Evolutionary conservation across 2,329 filamentous ascomycete genomes (phyloP).

Genomic region (Xylariaceae sp.): DNA sequence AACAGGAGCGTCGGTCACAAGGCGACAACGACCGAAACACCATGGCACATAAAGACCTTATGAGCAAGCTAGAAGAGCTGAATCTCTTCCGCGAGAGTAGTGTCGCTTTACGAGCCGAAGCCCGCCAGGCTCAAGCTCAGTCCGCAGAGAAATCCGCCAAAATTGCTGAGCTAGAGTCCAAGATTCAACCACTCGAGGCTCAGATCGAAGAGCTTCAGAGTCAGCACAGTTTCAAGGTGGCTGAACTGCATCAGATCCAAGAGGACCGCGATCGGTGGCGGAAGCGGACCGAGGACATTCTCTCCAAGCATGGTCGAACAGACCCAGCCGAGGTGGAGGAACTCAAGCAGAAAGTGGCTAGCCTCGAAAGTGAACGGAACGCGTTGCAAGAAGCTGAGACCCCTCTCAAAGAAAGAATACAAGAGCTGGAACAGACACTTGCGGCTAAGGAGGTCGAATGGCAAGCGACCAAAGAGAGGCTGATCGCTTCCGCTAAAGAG

Average conservation of each 20-base stretch:
- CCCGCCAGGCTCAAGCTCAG: constrained; percentile 70
- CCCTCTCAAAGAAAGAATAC: constrained; percentile 48
- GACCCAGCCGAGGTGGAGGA: constrained; percentile 90
- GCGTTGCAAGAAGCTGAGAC: constrained; percentile 44
- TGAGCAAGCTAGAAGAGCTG: constrained; percentile 91
- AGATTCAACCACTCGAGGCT: constrained; percentile 76
- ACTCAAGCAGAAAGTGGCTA: constrained; percentile 70
- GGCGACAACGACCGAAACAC: constrained; percentile 68
- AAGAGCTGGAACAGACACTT: constrained; percentile 46
- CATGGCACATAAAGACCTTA: constrained; percentile 79
- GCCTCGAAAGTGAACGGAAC: constrained; percentile 61
- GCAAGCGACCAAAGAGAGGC: constrained; percentile 45
- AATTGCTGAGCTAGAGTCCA: constrained; percentile 66
- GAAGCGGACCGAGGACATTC: constrained; percentile 89
- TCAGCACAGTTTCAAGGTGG: constrained; percentile 72
- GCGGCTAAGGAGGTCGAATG: constrained; percentile 52
- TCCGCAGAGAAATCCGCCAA: constrained; percentile 69
- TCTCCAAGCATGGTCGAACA: constrained; percentile 92
- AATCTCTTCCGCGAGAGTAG: constrained; percentile 96
- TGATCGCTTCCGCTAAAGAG: constrained; percentile 60
- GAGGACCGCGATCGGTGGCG: constrained; percentile 93
- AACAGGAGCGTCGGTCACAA: constrained; percentile 77
- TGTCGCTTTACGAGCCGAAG: constrained; percentile 81
- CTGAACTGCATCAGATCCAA: constrained; percentile 81
- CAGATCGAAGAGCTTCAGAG: constrained; percentile 78